Evolutionary conservation across 2,329 filamentous ascomycete genomes (phyloP).

Genomic region (Aspergillus sergii): DNA sequence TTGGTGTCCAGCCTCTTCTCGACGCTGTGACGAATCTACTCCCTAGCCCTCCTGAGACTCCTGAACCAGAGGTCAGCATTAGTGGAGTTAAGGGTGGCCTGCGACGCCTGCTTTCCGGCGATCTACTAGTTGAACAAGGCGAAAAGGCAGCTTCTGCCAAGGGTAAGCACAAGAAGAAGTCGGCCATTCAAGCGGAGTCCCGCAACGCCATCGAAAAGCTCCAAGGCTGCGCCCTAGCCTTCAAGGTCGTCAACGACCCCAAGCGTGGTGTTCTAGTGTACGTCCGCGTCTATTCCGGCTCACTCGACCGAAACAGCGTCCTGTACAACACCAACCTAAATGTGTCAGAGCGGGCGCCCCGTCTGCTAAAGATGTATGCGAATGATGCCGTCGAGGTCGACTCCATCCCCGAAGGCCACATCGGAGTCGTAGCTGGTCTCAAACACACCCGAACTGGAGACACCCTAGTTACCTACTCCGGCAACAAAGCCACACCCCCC

Average conservation of each 20-base stretch:
- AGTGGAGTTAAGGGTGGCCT: slow-evolving; percentile 60
- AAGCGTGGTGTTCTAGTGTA: slow-evolving; percentile 87
- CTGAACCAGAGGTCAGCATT: slow-evolving; percentile 75
- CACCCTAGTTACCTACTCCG: slow-evolving; percentile 76
- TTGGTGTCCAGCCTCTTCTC: slow-evolving; percentile 88
- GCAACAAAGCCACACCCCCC: slow-evolving; percentile 65
- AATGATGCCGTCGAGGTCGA: slow-evolving; percentile 83
- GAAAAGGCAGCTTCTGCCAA: slow-evolving; percentile 37
- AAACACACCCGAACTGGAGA: slow-evolving; percentile 93
- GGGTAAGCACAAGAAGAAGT: slow-evolving; percentile 47
- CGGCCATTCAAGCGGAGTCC: slow-evolving; percentile 49
- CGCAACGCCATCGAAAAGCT: slow-evolving; percentile 60
- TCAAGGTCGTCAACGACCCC: slow-evolving; percentile 91
- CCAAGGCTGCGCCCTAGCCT: slow-evolving; percentile 69
- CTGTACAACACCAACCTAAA: slow-evolving; percentile 88
- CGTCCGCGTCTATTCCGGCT: slow-evolving; percentile 86
- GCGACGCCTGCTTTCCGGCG: slow-evolving; percentile 50
- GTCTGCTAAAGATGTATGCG: slow-evolving; percentile 86
- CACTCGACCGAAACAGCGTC: slow-evolving; percentile 70
- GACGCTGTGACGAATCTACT: slow-evolving; percentile 87
- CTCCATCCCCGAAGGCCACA: slow-evolving; percentile 80
- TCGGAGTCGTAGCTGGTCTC: slow-evolving; percentile 87
- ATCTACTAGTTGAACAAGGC: slow-evolving; percentile 42
- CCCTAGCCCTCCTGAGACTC: slow-evolving; percentile 77
- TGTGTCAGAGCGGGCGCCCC: slow-evolving; percentile 75